These are phyloP conservation scores for Aspergillus heteromorphus DNA, from an alignment of 495 filamentous ascomycete genomes.

Conservation along the genomic window DNA sequence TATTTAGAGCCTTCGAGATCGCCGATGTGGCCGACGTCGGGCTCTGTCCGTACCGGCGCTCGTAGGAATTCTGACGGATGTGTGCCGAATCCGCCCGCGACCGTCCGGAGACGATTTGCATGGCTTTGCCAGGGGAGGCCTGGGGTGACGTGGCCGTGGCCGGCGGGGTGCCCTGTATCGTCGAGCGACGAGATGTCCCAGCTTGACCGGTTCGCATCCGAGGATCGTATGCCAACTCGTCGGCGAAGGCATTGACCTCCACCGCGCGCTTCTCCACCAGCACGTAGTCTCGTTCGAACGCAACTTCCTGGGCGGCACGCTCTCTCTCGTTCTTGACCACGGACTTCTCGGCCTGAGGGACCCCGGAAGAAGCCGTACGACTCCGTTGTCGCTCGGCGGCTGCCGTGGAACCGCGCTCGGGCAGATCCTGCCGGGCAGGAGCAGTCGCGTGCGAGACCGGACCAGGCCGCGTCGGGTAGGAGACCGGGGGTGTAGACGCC, in stretches of 20 bases:
- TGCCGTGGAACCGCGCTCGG: conserved; percentile 27
- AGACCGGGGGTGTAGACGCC: conserved; percentile 21
- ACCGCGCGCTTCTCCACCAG: conserved; percentile 91
- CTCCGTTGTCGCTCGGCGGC: conserved; percentile 47
- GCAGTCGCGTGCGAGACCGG: conserved; percentile 52
- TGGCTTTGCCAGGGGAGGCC: conserved; percentile 49
- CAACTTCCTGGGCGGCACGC: conserved; percentile 77
- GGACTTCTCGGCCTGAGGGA: conserved; percentile 42
- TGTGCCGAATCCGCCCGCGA: conserved; percentile 59
- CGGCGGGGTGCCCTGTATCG: conserved; percentile 54
- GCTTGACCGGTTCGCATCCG: conserved; percentile 35
- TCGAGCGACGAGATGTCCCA: conserved; percentile 60
- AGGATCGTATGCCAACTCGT: conserved; percentile 81
- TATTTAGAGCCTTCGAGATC: conserved; percentile 89
- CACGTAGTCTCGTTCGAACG: conserved; percentile 90
- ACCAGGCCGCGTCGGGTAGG: conserved; percentile 34
- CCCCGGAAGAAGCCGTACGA: conserved; percentile 43
- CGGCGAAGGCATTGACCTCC: conserved; percentile 94
- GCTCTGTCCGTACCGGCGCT: conserved; percentile 69
- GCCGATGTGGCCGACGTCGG: conserved; percentile 79
- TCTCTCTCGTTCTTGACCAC: conserved; percentile 57
- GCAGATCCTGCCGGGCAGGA: conserved; percentile 53
- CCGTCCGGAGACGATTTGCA: conserved; percentile 62
- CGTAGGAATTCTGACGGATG: conserved; percentile 67
- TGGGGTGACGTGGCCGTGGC: conserved; percentile 27